phyloP scores from a whole-genome alignment of 495 filamentous ascomycete genomes.

The Daldinia concentrica region DNA sequence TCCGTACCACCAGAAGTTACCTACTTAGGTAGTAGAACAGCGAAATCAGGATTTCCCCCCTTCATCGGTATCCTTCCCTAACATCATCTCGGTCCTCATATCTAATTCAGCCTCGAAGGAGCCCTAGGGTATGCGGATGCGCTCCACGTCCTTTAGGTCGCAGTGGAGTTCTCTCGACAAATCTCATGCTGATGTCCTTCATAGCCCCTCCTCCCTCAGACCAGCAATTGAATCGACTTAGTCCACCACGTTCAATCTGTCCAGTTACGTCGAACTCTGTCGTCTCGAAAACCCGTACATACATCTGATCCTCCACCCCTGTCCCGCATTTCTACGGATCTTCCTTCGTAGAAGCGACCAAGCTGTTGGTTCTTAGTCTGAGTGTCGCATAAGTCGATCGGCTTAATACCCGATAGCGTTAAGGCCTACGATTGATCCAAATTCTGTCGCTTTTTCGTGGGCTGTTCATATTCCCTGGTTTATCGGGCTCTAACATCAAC shows the following conservation, averaged over 20 bases:
- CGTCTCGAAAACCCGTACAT: conserved; percentile 30
- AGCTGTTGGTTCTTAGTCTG: conserved; percentile 19
- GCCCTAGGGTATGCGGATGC: conserved; percentile 24
- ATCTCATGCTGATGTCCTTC: conserved; percentile 41
- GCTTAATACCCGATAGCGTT: conserved; percentile 11
- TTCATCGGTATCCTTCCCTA: conserved; percentile 2
- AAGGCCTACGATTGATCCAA: conserved; percentile 18
- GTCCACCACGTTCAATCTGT: conserved; percentile 26
- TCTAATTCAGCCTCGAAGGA: conserved; percentile 37
- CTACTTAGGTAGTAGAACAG: conserved; percentile 28
- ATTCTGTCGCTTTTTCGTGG: conserved; percentile 17
- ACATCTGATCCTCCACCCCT: conserved; percentile 17
- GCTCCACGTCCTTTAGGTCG: conserved; percentile 38
- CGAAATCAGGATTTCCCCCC: conserved; percentile 31
- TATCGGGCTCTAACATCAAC: conserved; percentile 9
- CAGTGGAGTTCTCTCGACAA: conserved; percentile 39
- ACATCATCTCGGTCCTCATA: conserved; percentile 16
- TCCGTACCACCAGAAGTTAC: conserved; percentile 42
- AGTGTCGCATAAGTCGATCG: conserved; percentile 18
- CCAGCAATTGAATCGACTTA: conserved; percentile 33
- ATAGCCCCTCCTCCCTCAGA: conserved; percentile 42
- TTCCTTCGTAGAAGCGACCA: conserved; percentile 17
- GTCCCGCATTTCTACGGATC: conserved; percentile 1
- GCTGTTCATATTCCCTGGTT: conserved; percentile 7
- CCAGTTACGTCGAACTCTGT: conserved; percentile 33